Evolutionary conservation across 2,329 filamentous ascomycete genomes (phyloP).

Genomic region (Hypoxylon sp.): DNA sequence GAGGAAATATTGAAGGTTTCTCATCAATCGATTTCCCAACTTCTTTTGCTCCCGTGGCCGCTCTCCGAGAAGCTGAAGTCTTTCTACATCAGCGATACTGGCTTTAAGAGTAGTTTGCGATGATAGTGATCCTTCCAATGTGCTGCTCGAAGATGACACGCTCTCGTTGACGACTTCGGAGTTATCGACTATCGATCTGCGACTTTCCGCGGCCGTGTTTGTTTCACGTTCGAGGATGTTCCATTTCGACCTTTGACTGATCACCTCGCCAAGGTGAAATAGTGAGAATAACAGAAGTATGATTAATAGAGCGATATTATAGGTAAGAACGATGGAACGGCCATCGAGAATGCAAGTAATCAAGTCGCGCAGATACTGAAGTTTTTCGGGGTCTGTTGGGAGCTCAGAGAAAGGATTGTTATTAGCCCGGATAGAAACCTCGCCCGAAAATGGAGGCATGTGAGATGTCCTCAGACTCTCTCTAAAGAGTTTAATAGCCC

Average conservation of each 20-base stretch:
- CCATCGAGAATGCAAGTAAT: constrained; percentile 46
- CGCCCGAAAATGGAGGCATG: constrained; percentile 9
- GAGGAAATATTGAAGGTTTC: constrained; percentile 44
- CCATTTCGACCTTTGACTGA: constrained; percentile 39
- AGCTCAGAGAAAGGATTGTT: constrained; percentile 13
- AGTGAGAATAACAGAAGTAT: constrained; percentile 43
- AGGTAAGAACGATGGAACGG: constrained; percentile 45
- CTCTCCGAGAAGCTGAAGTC: constrained; percentile 45
- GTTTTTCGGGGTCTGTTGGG: constrained; percentile 45
- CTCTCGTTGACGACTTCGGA: constrained; percentile 21
- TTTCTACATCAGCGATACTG: constrained; percentile 46
- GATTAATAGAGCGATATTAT: constrained; percentile 47
- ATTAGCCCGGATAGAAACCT: constrained; percentile 12
- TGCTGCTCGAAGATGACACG: constrained; percentile 49
- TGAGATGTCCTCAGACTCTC: constrained; percentile 36
- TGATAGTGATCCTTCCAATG: constrained; percentile 40
- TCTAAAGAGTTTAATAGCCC: constrained; percentile 35
- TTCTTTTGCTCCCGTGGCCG: neutral
- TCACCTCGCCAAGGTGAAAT: constrained; percentile 37
- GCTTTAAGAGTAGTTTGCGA: constrained; percentile 39
- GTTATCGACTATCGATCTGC: constrained; percentile 14
- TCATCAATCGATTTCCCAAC: constrained; percentile 3
- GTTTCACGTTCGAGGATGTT: constrained; percentile 30
- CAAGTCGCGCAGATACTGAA: constrained; percentile 47
- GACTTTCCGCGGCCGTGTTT: neutral